These are phyloP conservation scores for Sclerotinia trifoliorum DNA, from an alignment of 2,329 filamentous ascomycete species.

Conservation along the genomic window DNA sequence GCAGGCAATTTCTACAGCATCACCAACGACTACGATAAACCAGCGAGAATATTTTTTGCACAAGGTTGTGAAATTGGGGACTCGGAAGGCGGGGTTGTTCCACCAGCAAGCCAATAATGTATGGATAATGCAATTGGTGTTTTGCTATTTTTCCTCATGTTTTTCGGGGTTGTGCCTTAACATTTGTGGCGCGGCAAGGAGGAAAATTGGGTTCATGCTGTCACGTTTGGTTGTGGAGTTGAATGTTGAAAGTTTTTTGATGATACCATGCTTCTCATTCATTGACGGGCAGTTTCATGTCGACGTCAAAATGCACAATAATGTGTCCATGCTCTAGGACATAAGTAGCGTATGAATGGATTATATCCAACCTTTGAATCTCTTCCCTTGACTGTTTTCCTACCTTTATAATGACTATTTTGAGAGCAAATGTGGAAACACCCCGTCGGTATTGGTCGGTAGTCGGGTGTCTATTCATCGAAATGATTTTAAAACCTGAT, in stretches of 20 bases:
- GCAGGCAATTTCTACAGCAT: constrained; percentile 93
- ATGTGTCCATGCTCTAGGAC: not conserved
- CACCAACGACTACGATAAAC: constrained; percentile 69
- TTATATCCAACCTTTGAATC: not conserved
- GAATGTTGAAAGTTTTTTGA: constrained; percentile 9
- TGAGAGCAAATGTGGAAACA: not conserved
- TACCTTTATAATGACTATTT: not conserved
- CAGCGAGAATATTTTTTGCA: constrained; percentile 84
- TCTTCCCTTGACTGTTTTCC: not conserved
- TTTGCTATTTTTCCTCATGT: not conserved
- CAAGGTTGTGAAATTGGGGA: constrained; percentile 67
- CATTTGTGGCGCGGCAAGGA: not conserved
- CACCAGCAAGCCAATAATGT: constrained; percentile 14
- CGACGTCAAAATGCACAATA: constrained; percentile 5
- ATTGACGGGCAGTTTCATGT: constrained; percentile 2
- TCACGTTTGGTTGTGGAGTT: constrained; percentile 14
- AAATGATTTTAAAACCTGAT: not conserved
- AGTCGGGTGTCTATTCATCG: not conserved
- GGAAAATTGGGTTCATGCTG: not conserved
- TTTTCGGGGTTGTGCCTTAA: not conserved
- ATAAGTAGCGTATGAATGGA: constrained; percentile 1
- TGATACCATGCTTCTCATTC: constrained; percentile 22
- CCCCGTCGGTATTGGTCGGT: not conserved
- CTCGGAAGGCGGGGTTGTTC: constrained; percentile 3
- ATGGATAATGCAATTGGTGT: constrained; percentile 5